Conservation (phyloP, 805 yeast species). For the Ogataea ganodermae region DNA sequence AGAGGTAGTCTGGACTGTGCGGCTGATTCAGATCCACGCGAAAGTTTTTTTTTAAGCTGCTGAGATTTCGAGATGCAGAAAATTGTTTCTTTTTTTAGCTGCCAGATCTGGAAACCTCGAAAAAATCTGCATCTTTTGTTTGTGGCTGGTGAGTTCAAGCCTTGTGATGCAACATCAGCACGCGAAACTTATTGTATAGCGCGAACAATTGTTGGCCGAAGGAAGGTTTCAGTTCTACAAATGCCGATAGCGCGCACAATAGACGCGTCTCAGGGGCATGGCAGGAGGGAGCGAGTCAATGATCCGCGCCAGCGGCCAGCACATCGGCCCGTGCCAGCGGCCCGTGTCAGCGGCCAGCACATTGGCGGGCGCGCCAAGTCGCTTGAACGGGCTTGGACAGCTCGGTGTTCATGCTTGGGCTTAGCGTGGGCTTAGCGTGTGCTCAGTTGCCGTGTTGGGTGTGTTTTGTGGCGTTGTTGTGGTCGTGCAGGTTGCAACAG, state of each 20-base stretch:
- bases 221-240: not conserved
- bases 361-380: too few species aligned
- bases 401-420: too few species aligned
- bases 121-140: not conserved
- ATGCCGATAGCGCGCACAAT: not conserved
- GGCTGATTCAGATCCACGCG: constrained; percentile 4
- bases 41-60: constrained; percentile 1
- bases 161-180: not conserved
- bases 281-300: not conserved
- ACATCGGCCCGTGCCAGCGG: too few species aligned
- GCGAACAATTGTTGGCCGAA: not conserved
- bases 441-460: too few species aligned
- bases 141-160: not conserved
- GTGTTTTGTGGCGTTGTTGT: too few species aligned
- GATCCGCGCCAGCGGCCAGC: not conserved
- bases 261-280: not conserved
- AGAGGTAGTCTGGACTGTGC: constrained; percentile 1
- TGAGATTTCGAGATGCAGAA: not conserved
- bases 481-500: too few species aligned
- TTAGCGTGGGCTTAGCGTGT: too few species aligned
- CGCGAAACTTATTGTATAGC: not conserved
- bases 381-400: too few species aligned
- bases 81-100: constrained; percentile 7
- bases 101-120: not conserved
- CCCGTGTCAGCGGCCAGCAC: too few species aligned